phyloP scores from a whole-genome alignment of 192 early-diverging fungal genomes.

The Coemansia sp. region DNA sequence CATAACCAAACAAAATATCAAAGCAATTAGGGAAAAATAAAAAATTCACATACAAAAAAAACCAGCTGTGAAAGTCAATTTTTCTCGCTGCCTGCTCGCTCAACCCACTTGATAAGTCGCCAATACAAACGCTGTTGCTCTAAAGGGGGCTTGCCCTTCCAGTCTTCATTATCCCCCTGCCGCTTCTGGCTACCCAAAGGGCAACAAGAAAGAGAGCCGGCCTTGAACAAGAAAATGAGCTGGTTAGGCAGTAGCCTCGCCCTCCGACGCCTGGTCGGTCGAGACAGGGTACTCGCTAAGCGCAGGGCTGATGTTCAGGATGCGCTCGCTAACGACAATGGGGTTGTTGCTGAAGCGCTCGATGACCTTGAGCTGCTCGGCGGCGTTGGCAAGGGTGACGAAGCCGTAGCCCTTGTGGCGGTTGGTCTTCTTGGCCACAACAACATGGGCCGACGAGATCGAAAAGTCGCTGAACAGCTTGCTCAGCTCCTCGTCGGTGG shows the following conservation, averaged over 20 bases:
- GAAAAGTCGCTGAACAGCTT: constrained; percentile 70
- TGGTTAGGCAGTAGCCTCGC: constrained; percentile 7
- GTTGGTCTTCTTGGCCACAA: constrained; percentile 60
- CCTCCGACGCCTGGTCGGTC: constrained; percentile 8
- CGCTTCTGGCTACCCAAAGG: too few species aligned
- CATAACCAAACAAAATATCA: too few species aligned
- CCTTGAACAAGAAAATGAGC: not conserved
- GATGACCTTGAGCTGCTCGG: constrained; percentile 61
- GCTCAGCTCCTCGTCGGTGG: constrained; percentile 67
- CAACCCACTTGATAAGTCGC: too few species aligned
- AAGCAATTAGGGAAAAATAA: too few species aligned
- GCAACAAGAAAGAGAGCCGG: not conserved
- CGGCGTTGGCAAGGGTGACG: constrained; percentile 74
- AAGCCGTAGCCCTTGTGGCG: constrained; percentile 95
- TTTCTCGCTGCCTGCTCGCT: too few species aligned
- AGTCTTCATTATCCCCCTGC: too few species aligned
- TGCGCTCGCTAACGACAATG: constrained; percentile 25
- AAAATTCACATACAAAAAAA: not conserved
- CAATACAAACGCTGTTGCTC: too few species aligned
- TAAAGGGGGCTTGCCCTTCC: too few species aligned
- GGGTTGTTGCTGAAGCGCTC: constrained; percentile 25
- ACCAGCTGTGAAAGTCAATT: too few species aligned
- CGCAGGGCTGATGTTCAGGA: constrained; percentile 44
- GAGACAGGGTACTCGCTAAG: constrained; percentile 37
- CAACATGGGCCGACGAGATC: constrained; percentile 72